Evolutionary conservation across 805 yeast genomes (phyloP).

Genomic region (Alloascoidea hylecoeti): DNA sequence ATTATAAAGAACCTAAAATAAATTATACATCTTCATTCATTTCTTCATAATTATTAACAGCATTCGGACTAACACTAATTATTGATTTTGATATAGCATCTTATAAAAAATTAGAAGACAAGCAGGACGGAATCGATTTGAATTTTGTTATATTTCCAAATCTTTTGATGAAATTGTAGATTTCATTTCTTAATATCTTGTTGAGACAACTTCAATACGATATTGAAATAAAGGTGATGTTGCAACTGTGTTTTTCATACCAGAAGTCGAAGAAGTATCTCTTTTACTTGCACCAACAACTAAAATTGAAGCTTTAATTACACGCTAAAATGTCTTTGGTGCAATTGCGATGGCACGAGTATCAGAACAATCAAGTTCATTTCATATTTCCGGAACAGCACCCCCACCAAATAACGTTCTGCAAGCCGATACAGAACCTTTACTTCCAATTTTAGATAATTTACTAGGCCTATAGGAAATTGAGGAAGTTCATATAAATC

Average conservation of each 20-base stretch:
- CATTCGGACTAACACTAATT: constrained; percentile 98
- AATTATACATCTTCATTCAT: constrained; percentile 57
- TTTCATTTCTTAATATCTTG: constrained; percentile 73
- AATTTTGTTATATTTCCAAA: constrained; percentile 76
- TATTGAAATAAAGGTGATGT: constrained; percentile 78
- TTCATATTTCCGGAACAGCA: constrained; percentile 99
- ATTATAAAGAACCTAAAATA: constrained; percentile 60
- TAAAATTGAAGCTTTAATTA: constrained; percentile 79
- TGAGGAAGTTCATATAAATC: constrained; percentile 76
- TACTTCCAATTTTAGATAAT: constrained; percentile 86
- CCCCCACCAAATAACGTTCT: constrained; percentile 94
- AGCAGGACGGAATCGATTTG: constrained; percentile 96
- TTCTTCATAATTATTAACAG: constrained; percentile 80
- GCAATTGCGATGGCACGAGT: constrained; percentile 91
- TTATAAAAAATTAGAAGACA: constrained; percentile 94
- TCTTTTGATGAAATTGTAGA: constrained; percentile 58
- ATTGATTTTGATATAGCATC: constrained; percentile 91
- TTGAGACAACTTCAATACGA: constrained; percentile 79
- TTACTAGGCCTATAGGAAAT: constrained; percentile 68
- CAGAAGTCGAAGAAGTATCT: constrained; percentile 88
- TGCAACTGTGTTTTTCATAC: constrained; percentile 90
- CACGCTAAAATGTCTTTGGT: constrained; percentile 77
- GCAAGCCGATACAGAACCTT: constrained; percentile 98
- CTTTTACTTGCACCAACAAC: constrained; percentile 91
- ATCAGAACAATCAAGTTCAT: constrained; percentile 61